Evolutionary conservation across 2,329 filamentous ascomycete genomes (phyloP).

Genomic region (Proliferodiscus dingleyae): DNA sequence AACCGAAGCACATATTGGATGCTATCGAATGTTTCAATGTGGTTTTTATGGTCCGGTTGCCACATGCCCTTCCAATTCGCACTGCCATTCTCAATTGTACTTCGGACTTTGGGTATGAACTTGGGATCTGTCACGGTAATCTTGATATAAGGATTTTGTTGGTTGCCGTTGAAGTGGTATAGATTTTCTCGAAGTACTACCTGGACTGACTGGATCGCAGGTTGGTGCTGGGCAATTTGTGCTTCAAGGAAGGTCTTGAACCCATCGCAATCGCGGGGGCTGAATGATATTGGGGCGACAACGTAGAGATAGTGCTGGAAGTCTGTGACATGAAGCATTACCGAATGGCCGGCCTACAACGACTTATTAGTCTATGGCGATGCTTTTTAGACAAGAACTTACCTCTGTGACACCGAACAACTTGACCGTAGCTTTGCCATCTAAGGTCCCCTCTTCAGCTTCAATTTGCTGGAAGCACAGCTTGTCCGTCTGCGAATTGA

Average conservation of each 20-base stretch:
- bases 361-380: slow-evolving; percentile 13
- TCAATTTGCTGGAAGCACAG: slow-evolving; percentile 97
- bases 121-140: slow-evolving; percentile 90
- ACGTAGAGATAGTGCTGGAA: slow-evolving; percentile 97
- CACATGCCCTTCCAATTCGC: slow-evolving; percentile 92
- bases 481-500: slow-evolving; percentile 59
- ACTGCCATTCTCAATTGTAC: slow-evolving; percentile 65
- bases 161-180: slow-evolving; percentile 90
- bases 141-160: slow-evolving; percentile 86
- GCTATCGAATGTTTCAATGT: slow-evolving; percentile 88
- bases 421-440: slow-evolving; percentile 74
- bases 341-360: slow-evolving; percentile 69
- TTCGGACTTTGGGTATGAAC: slow-evolving; percentile 70
- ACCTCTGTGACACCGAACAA: slow-evolving; percentile 89
- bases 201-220: slow-evolving; percentile 73
- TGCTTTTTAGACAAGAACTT: slow-evolving; percentile 17
- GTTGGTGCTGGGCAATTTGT: slow-evolving; percentile 67
- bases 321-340: slow-evolving; percentile 89
- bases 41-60: slow-evolving; percentile 61
- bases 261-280: slow-evolving; percentile 67
- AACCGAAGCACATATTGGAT: slow-evolving; percentile 93
- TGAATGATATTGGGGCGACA: slow-evolving; percentile 78
- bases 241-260: slow-evolving; percentile 80
- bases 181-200: slow-evolving; percentile 86
- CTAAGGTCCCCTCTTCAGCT: slow-evolving; percentile 78